A percentile compares a stretch with the other conserved stretches of the same genome.
phyloP scores from a whole-genome alignment of 2,329 filamentous ascomycete species.

The Hypoxylon sp. region DNA sequence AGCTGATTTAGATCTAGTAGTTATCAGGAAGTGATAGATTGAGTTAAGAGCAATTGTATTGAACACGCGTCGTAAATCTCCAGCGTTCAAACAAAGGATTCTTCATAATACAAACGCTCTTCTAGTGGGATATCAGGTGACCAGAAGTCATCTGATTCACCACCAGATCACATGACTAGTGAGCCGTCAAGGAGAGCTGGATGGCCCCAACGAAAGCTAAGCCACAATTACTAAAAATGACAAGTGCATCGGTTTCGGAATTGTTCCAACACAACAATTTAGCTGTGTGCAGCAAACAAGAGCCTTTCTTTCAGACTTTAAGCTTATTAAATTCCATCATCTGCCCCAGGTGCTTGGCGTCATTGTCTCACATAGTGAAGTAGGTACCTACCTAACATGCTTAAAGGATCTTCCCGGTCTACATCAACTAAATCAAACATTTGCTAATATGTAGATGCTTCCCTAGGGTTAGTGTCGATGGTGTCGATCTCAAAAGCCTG shows the following conservation, averaged over 20 bases:
- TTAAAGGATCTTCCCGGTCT: neutral
- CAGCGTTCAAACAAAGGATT: no score
- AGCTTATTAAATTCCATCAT: neutral
- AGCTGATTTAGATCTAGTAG: no score
- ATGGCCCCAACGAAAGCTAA: neutral
- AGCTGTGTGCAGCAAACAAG: neutral
- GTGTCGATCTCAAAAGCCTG: no score
- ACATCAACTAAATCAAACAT: neutral
- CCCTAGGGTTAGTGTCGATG: no score
- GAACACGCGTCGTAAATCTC: no score
- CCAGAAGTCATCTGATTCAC: no score
- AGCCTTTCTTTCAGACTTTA: neutral
- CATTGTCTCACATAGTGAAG: constrained; percentile 8
- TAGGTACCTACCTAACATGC: neutral
- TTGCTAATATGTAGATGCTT: no score
- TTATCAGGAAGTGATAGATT: no score
- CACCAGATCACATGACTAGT: no score
- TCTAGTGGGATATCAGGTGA: no score
- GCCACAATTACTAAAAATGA: neutral
- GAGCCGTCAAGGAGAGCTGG: neutral
- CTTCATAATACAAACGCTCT: no score
- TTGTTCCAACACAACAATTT: neutral
- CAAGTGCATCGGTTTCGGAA: neutral
- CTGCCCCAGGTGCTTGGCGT: neutral
- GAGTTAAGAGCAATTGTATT: no score